Conservation (phyloP, 2,329 filamentous ascomycete genomes). For the Cladosporium sp. region DNA sequence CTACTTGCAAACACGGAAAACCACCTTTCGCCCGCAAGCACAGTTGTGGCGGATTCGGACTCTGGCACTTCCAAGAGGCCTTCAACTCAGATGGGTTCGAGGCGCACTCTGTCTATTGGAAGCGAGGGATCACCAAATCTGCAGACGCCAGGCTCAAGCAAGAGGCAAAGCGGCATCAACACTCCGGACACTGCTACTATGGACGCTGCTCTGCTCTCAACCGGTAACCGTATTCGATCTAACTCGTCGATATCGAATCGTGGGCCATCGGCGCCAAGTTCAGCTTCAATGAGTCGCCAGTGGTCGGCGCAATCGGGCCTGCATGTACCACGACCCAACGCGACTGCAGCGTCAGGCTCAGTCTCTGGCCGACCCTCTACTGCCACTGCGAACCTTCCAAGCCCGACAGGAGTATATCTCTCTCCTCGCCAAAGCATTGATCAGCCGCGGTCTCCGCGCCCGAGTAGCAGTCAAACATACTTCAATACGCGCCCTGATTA, state of each 20-base stretch:
- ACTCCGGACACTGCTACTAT: slow-evolving; percentile 36
- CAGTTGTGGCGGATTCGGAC: slow-evolving; percentile 39
- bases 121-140: slow-evolving; percentile 38
- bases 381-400: slow-evolving; percentile 35
- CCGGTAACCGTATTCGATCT: slow-evolving; percentile 51
- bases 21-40: slow-evolving; percentile 56
- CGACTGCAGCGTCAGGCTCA: slow-evolving; percentile 53
- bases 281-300: slow-evolving; percentile 34
- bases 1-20: slow-evolving; percentile 60
- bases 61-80: slow-evolving; percentile 42
- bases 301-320: slow-evolving; percentile 44
- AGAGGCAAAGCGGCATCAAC: slow-evolving; percentile 67
- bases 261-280: slow-evolving; percentile 28
- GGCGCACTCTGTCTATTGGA: slow-evolving; percentile 40
- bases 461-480: slow-evolving; percentile 35
- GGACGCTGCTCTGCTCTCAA: slow-evolving; percentile 14
- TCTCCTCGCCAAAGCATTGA: slow-evolving; percentile 30
- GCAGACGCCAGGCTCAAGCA: slow-evolving; percentile 38
- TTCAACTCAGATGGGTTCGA: slow-evolving; percentile 39
- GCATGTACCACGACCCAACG: neutral
- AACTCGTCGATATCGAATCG: slow-evolving; percentile 56
- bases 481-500: slow-evolving; percentile 31
- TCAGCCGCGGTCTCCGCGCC: slow-evolving; percentile 27
- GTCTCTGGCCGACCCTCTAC: slow-evolving; percentile 39
- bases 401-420: slow-evolving; percentile 22